Percentiles rank a stretch among this genome's conserved stretches.
phyloP scores from a whole-genome alignment of 1,284 basidiomycete genomes.

The Cryptococcus floricola region DNA sequence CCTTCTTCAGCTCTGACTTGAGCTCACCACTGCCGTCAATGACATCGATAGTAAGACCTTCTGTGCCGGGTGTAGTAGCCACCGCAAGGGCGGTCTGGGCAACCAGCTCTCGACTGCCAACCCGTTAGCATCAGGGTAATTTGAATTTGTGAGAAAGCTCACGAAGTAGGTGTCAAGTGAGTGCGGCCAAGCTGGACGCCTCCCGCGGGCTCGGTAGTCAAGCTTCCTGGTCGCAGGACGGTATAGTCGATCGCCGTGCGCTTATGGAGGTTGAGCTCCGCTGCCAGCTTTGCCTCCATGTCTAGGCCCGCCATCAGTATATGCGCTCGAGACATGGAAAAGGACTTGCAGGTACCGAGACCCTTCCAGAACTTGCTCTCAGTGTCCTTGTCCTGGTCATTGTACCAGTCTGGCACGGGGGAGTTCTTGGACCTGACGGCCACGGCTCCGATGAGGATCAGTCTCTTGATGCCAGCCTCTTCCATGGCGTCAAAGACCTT shows the following conservation, averaged over 20 bases:
- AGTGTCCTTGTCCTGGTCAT: slow-evolving; percentile 46
- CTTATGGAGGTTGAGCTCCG: slow-evolving; percentile 62
- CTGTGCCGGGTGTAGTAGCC: slow-evolving; percentile 58
- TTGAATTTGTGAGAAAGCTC: slow-evolving; percentile 21
- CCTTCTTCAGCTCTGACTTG: slow-evolving; percentile 59
- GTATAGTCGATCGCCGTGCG: slow-evolving; percentile 64
- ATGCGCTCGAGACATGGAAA: background rate
- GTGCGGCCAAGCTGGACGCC: slow-evolving; percentile 60
- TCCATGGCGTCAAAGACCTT: slow-evolving; percentile 72
- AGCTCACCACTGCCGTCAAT: slow-evolving; percentile 59
- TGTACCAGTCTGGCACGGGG: slow-evolving; percentile 56
- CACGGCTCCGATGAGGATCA: slow-evolving; percentile 64
- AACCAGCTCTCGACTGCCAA: slow-evolving; percentile 59
- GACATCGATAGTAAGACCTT: slow-evolving; percentile 62
- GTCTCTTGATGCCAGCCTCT: slow-evolving; percentile 48
- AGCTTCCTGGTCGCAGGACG: slow-evolving; percentile 63
- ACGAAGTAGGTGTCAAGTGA: slow-evolving; percentile 55
- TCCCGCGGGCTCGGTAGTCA: slow-evolving; percentile 57
- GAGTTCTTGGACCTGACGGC: slow-evolving; percentile 57
- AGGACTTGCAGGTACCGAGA: slow-evolving; percentile 38
- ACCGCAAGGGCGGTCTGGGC: slow-evolving; percentile 57
- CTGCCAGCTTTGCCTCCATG: slow-evolving; percentile 64
- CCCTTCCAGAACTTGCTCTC: slow-evolving; percentile 50
- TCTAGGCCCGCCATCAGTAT: slow-evolving; percentile 43
- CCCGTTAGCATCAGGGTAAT: background rate